Conservation (phyloP, 306 rosid species). For the Parietaria judaica region DNA sequence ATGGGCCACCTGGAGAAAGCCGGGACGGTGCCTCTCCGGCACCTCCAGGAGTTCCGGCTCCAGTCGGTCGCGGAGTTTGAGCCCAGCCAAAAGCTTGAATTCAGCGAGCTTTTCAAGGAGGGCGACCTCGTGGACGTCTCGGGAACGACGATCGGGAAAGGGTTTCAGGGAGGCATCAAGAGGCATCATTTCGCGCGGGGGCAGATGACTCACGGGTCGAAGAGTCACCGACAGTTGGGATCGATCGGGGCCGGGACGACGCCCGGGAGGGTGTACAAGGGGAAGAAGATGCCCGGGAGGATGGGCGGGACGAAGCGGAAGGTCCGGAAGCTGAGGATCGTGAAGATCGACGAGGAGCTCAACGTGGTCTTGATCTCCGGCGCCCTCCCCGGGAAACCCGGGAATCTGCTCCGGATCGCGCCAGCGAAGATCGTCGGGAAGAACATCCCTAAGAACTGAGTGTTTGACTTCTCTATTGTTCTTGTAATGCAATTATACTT, state of each 20-base stretch:
- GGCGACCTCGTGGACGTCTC: slow-evolving; percentile 93
- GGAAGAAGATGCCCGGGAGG: slow-evolving; percentile 98
- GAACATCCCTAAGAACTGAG: slow-evolving; percentile 79
- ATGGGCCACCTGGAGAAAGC: slow-evolving; percentile 75
- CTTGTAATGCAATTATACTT: neutral
- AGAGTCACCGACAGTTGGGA: slow-evolving; percentile 88
- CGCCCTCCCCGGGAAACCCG: slow-evolving; percentile 94
- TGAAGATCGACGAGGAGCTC: slow-evolving; percentile 76
- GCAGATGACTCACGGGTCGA: slow-evolving; percentile 86
- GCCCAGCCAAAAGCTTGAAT: slow-evolving; percentile 50
- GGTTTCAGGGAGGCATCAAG: slow-evolving; percentile 97
- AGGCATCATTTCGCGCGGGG: slow-evolving; percentile 80
- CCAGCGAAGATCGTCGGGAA: slow-evolving; percentile 95
- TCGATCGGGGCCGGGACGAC: slow-evolving; percentile 98
- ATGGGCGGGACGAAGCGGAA: slow-evolving; percentile 93
- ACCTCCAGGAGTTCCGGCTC: slow-evolving; percentile 93
- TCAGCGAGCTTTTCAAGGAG: slow-evolving; percentile 67
- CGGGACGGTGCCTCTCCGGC: slow-evolving; percentile 80
- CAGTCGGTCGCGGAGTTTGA: slow-evolving; percentile 43
- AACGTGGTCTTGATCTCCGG: slow-evolving; percentile 90
- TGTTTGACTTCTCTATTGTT: neutral
- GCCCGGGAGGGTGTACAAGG: slow-evolving; percentile 77
- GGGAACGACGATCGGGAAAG: slow-evolving; percentile 92
- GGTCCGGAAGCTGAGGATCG: slow-evolving; percentile 89
- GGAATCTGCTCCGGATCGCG: slow-evolving; percentile 78